Base-by-base conservation (phyloP, 2,329 filamentous ascomycete genomes). In the Pleoardoris graminearum region DNA sequence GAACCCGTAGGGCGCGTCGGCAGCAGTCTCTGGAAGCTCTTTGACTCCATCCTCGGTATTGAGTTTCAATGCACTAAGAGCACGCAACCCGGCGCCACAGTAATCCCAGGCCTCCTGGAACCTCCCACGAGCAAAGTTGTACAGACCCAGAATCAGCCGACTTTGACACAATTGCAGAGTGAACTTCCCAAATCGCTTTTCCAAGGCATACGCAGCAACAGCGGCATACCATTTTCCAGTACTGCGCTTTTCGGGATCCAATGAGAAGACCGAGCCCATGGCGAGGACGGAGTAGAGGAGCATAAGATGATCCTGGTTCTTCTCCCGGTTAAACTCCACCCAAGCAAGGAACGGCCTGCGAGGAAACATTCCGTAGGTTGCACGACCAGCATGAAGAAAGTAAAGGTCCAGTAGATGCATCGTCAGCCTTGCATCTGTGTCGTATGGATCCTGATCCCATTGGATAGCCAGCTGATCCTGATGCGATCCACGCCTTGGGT, bases 141-240 rank as follows among this genome's bases (percentile, higher is more conserved):
- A 89, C 6, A 89, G 72, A 17, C 83, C 81, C 33, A 91, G 77
- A 14, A 90, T 76, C n/a, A 90, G 74, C 48, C 85, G 81, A 41
- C 81, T 82, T 66, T 90, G 88, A 11, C 86, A 83, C 38, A 90
- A 74, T 59, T 89, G 85, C 43, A 91, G 70, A 50, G 76, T 82
- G 53, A 84, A 79, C 7, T 67, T 75, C 17, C 82, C 79, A 53
- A 79, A 76, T 27, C 76, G 76, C 47, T 76, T 75, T 36, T 81
- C 76, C 37, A 80, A 76, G 2, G 84, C 85, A 62, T 83, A 83
- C 42, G 81, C 77, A 3, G 85, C 84, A 44, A 87, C 81, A 32
- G 76, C 72, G 8, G 77, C 76, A 61, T 81, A 85, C 17, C 75
- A 69, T 52, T 75, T 76, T 16, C 81, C 76, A 4, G 79, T 71